Conservation (phyloP, 192 early-diverging fungal species). For the Thoreauomyces humboldtii region DNA sequence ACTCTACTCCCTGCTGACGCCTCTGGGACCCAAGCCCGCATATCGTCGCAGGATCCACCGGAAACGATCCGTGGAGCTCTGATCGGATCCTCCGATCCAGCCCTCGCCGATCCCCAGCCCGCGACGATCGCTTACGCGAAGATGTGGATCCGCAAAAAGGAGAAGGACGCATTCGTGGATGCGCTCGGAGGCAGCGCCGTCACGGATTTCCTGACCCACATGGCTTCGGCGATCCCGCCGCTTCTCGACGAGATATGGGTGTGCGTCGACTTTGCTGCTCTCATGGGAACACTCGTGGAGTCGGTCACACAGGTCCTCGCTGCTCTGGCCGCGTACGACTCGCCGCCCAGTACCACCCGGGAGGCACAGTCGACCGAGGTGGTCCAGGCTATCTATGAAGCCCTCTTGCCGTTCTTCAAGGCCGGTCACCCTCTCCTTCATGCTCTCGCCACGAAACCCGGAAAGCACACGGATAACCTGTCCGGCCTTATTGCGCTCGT, state of each 20-base stretch:
- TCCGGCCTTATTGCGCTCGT: conserved; percentile 30
- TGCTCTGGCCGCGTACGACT: conserved; percentile 24
- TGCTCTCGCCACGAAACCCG: conserved; percentile 15
- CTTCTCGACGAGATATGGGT: conserved; percentile 37
- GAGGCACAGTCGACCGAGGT: neutral
- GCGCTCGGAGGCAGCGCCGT: conserved; percentile 28
- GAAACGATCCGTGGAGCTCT: neutral
- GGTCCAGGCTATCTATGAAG: neutral
- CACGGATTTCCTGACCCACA: conserved; percentile 26
- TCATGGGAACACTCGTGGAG: conserved; percentile 22
- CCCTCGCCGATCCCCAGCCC: neutral
- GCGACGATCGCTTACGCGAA: conserved; percentile 25
- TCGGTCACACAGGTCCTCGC: conserved; percentile 14
- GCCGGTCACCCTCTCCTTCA: conserved; percentile 27
- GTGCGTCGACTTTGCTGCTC: conserved; percentile 31
- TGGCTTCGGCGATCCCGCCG: conserved; percentile 25
- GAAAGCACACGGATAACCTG: no score
- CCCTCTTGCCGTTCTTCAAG: conserved; percentile 20
- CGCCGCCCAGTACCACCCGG: neutral
- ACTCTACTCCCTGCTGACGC: conserved; percentile 6
- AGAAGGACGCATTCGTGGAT: conserved; percentile 37
- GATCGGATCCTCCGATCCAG: neutral
- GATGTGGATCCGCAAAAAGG: conserved; percentile 28
- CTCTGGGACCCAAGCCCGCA: neutral
- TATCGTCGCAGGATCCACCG: conserved; percentile 12